Percentiles rank a stretch among this genome's conserved stretches.
Evolutionary conservation across 2,329 filamentous ascomycete genomes (phyloP).

Genomic region (Fusarium sp.): DNA sequence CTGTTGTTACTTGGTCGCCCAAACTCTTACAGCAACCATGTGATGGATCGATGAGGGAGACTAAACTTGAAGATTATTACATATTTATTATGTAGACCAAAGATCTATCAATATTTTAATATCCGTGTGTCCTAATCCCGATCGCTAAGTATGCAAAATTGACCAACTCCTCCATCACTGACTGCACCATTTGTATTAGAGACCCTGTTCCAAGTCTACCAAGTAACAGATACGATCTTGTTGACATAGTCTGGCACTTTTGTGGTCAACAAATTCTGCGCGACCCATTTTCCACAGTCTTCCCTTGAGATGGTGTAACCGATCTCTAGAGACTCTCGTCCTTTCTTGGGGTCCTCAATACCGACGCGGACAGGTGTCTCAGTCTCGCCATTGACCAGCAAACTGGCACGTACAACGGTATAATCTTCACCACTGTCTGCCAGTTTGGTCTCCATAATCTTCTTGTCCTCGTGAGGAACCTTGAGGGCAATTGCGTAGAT

Average conservation of each 20-base stretch:
- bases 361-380: constrained; percentile 55
- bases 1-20: too few species aligned
- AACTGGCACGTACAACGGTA: constrained; percentile 57
- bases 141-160: not conserved
- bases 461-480: constrained; percentile 65
- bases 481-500: constrained; percentile 61
- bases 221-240: constrained; percentile 58
- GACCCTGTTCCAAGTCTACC: constrained; percentile 34
- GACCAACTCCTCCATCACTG: not conserved
- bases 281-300: constrained; percentile 65
- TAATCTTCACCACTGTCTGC: constrained; percentile 52
- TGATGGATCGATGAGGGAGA: too few species aligned
- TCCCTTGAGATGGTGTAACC: constrained; percentile 65
- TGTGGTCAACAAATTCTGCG: constrained; percentile 55
- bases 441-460: constrained; percentile 60
- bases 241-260: constrained; percentile 49
- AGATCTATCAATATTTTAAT: too few species aligned
- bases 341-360: constrained; percentile 56
- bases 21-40: too few species aligned
- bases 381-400: constrained; percentile 54
- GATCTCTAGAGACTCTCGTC: constrained; percentile 55
- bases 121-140: not conserved
- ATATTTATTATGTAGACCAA: too few species aligned
- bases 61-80: too few species aligned
- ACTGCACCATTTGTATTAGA: too few species aligned